Conservation (phyloP, 306 rosid genomes). For the Cucurbita pepo region DNA sequence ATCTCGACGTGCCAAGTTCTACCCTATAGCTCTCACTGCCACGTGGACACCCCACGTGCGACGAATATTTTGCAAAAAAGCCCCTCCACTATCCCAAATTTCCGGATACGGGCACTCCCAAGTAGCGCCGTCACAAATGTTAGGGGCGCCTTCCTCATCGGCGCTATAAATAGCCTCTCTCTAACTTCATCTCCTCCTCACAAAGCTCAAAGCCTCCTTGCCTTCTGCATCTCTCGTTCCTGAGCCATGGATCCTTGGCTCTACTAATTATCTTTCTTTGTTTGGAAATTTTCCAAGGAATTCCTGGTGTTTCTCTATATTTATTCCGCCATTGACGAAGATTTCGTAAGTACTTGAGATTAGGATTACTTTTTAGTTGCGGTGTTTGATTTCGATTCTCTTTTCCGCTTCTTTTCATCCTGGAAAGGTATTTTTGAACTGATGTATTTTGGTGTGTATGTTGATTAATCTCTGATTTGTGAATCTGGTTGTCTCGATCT, state of each 20-base stretch:
- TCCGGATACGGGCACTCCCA: not conserved
- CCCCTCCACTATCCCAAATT: not conserved
- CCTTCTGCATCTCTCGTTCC: not conserved
- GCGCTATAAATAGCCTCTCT: not conserved
- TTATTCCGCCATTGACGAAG: constrained; percentile 1
- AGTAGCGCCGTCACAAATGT: not conserved
- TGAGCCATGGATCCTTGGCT: not conserved
- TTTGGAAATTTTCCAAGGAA: not conserved
- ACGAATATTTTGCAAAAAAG: not conserved
- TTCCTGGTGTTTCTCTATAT: not conserved
- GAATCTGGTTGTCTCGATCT: not conserved
- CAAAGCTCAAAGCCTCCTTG: not conserved
- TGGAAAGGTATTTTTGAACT: not conserved
- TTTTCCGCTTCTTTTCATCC: not conserved
- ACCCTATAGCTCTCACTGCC: not conserved
- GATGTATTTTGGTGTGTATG: not conserved
- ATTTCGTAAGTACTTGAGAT: not conserved
- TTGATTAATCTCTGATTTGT: not conserved
- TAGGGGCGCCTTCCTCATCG: not conserved
- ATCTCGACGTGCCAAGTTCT: not conserved
- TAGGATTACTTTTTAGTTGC: not conserved
- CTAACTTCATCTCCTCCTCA: not conserved
- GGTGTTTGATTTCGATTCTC: not conserved
- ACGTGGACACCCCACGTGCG: not conserved
- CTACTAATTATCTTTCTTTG: not conserved